These are phyloP conservation scores for Colletotrichum lentis DNA, from an alignment of 2,329 filamentous ascomycete species.

Conservation along the genomic window DNA sequence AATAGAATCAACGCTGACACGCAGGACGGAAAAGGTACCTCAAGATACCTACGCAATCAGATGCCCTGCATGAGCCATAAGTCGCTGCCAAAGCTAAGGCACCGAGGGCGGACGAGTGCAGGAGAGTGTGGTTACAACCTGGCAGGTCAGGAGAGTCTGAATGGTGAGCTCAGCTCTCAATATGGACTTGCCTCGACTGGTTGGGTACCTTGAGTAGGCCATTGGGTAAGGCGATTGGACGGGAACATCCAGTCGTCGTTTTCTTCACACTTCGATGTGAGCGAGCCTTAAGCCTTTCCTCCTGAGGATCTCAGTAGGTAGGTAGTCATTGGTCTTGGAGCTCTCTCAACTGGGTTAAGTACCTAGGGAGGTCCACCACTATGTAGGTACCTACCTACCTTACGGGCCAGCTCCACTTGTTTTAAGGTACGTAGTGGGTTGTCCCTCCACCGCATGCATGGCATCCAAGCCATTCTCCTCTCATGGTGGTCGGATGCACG, in stretches of 20 bases:
- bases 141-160: neutral
- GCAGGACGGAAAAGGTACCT: neutral
- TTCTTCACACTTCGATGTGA: neutral
- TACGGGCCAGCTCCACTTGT: conserved; percentile 16
- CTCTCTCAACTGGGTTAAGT: conserved; percentile 18
- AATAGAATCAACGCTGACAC: no score
- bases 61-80: neutral
- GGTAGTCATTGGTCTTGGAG: neutral
- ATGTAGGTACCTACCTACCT: no score
- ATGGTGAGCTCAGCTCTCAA: neutral
- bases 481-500: neutral
- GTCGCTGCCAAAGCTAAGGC: neutral
- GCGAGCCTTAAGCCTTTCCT: neutral
- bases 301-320: no score
- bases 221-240: neutral
- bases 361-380: no score
- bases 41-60: neutral
- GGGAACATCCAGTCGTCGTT: neutral
- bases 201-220: neutral
- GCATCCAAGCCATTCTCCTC: neutral
- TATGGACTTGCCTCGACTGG: neutral
- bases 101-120: no score
- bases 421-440: conserved; percentile 33
- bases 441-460: conserved; percentile 32
- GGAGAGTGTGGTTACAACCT: neutral